Evolutionary conservation across 2,329 filamentous ascomycete genomes (phyloP), one percentile per base, ranked within the genome.

Genomic region (Xylaria arbuscula): DNA sequence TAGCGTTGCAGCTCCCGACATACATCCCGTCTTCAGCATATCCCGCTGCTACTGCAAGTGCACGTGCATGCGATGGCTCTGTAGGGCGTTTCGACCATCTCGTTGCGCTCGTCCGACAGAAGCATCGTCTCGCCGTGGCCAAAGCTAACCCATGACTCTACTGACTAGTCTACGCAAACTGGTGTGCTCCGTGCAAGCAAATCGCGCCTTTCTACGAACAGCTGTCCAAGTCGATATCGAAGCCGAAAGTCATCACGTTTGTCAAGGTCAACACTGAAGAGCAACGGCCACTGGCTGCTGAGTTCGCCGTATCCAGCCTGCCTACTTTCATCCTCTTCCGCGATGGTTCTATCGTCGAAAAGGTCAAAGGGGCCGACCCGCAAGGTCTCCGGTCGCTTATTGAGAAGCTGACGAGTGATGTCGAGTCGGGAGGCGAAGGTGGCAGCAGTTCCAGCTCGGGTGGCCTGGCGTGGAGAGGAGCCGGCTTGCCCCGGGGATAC

Each of bases 291-390:
- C 88, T 98, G 71, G 89, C 92, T 17, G 78, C 87, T 68, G 88
- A 89, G 73, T 96, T 97, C 82, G 84, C 85, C 72, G 86, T 98
- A 76, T 90, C 89, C 22, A 87, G 88, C 81, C 90, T 95, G 78
- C 96, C 96, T 9, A 97, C 94, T n/a, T 97, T 98, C 80, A 87
- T 98, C 77, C 87, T 98, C 76, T 97, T 93, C 84, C 91, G 91
- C 75, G 87, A 91, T 77, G 91, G 90, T 73, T 85, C 88, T 71
- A 83, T 89, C 65, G 86, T 89, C 55, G 87, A 91, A 61, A 91
- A 88, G 75, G 87, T 96, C 68, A 86, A 88, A 77, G 94, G 94
- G 53, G 92, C 92, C 57, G 89, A 97, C 78, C 86, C 88, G 15
- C 81, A 85, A 65, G 89, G 90, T 76, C 88, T 98, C 17, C 89